Base-by-base conservation (phyloP, 192 early-diverging fungal genomes). In the Coemansia sp. region DNA sequence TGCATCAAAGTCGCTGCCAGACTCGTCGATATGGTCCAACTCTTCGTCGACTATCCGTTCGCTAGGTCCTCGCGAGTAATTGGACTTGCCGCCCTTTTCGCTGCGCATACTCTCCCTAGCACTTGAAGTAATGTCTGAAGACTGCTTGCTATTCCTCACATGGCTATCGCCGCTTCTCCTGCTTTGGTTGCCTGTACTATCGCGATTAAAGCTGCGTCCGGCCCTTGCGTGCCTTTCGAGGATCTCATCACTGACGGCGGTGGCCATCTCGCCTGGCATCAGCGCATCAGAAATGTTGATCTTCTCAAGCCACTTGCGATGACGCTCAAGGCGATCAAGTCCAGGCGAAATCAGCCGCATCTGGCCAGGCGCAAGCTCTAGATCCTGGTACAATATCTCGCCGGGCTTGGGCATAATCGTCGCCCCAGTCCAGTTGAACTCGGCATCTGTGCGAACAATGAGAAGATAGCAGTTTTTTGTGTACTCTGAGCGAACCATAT, bases 331-430 rank as follows among this genome's bases (percentile, higher is more conserved):
- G 19, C 74, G 61, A 38, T n/a, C 56, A 16, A 77, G 23, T 1
- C 75, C 79, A 4, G 78, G 79, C 41, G 83, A 70, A n/a, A 85
- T 74, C 58, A 85, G 42, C 16, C 83, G 83, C 77, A 81, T 74
- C 56, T 76, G 77, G 16, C 77, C 77, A 4, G 63, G 78, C 10
- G 44, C 43, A 42, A 85, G 63, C 40, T 70, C 63, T 15, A 85
- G 58, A 26, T 80, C 75, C 66, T 72, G 69, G 43, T 71, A 76
- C 37, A 50, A 38, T 43, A 83, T 68, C n/a, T 52, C 58, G 5
- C 63, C 67, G 11, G 45, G 54, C 5, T 66, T 54, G 23, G 71
- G 74, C 38, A 60, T 40, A 4, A 75, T 67, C 5, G 70, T 60
- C 6, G 67, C 56, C 32, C 83, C 78, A 5, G 77, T 77, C 72